Percentiles rank a stretch among this genome's conserved stretches.
Evolutionary conservation across 352 stramenopile genomes (phyloP).

Genomic region (Globisporangium paroecandrum): DNA sequence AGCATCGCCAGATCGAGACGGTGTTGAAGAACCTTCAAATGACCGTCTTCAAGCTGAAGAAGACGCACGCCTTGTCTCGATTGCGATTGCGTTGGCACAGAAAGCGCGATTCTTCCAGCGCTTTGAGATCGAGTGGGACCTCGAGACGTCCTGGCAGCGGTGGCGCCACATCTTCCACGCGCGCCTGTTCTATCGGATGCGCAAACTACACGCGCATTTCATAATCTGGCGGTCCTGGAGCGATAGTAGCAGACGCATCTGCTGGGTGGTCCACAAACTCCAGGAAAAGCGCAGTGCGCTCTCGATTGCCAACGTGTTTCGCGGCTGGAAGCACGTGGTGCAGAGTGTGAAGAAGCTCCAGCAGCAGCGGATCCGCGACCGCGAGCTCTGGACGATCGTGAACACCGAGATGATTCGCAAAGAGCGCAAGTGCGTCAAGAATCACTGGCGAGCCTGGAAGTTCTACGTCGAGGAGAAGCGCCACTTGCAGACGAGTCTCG

Average conservation of each 20-base stretch:
- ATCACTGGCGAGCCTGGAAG: slow-evolving; percentile 48
- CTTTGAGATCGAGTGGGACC: slow-evolving; percentile 40
- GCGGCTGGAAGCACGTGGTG: slow-evolving; percentile 41
- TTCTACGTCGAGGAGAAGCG: slow-evolving; percentile 32
- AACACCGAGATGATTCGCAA: slow-evolving; percentile 46
- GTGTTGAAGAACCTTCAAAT: neutral
- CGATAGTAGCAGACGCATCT: slow-evolving; percentile 10
- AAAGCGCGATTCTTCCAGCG: slow-evolving; percentile 55
- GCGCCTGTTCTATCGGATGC: slow-evolving; percentile 54
- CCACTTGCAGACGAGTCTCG: slow-evolving; percentile 42
- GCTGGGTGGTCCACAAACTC: slow-evolving; percentile 19
- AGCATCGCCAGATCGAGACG: neutral
- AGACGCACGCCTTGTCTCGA: neutral
- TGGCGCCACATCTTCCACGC: slow-evolving; percentile 66
- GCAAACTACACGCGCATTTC: slow-evolving; percentile 30
- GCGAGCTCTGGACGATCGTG: slow-evolving; percentile 54
- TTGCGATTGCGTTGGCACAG: slow-evolving; percentile 24
- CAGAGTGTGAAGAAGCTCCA: slow-evolving; percentile 42
- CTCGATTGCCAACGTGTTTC: slow-evolving; percentile 18
- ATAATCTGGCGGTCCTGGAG: slow-evolving; percentile 29
- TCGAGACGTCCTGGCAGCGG: slow-evolving; percentile 37
- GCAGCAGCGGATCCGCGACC: slow-evolving; percentile 41
- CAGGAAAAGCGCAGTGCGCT: neutral
- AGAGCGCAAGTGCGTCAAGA: slow-evolving; percentile 35
- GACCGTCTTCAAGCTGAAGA: neutral